Conservation (phyloP, 192 early-diverging fungal genomes). For the Coemansia sp. region DNA sequence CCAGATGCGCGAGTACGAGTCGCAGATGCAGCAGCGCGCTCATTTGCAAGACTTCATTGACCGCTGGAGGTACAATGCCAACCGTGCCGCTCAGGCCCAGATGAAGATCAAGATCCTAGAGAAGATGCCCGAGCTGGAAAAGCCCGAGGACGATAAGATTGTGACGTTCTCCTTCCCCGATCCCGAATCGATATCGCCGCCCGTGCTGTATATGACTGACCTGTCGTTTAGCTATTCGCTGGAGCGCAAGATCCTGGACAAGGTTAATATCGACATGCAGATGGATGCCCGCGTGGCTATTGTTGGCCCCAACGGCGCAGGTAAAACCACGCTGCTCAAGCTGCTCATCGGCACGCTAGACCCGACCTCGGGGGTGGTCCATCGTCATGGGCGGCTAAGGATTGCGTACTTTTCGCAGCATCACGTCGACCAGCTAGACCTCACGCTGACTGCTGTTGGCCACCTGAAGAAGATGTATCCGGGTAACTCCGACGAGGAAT, state of each 20-base stretch:
- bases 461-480: constrained; percentile 88
- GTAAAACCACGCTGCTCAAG: constrained; percentile 96
- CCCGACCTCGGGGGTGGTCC: constrained; percentile 74
- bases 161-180: constrained; percentile 90
- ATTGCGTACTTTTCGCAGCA: constrained; percentile 97
- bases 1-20: constrained; percentile 92
- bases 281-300: constrained; percentile 98
- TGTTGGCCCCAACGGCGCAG: constrained; percentile 98
- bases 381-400: constrained; percentile 90
- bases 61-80: constrained; percentile 98
- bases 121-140: constrained; percentile 88
- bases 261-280: constrained; percentile 90
- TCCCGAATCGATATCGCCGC: constrained; percentile 92
- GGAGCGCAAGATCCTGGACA: constrained; percentile 74
- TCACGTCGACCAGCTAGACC: constrained; percentile 95
- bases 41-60: constrained; percentile 99
- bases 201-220: constrained; percentile 93
- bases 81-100: constrained; percentile 95
- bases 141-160: constrained; percentile 75
- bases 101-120: constrained; percentile 97
- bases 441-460: constrained; percentile 78
- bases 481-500: constrained; percentile 92
- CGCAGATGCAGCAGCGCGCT: constrained; percentile 88
- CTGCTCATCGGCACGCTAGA: constrained; percentile 83
- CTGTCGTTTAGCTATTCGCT: constrained; percentile 87